Percentiles rank a stretch among this genome's conserved stretches.
phyloP scores from a whole-genome alignment of 176 grass and related monocot species.

The Oryza brachyantha region DNA sequence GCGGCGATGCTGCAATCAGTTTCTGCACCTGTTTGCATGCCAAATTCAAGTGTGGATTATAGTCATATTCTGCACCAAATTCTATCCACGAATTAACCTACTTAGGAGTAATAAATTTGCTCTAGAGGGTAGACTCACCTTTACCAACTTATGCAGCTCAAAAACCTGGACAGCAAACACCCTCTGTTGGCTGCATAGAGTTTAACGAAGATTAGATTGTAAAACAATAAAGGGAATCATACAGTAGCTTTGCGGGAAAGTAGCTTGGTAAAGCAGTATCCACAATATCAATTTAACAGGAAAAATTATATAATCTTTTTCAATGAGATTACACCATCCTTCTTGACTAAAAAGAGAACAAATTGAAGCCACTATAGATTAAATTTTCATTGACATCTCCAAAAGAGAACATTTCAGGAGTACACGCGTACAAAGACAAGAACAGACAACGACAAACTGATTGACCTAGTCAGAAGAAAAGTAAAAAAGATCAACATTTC shows the following conservation, averaged over 20 bases:
- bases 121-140: constrained; percentile 56
- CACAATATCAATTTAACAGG: background rate
- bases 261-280: background rate
- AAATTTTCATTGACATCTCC: background rate
- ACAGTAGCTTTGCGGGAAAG: too few relatives aligned
- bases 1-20: constrained; percentile 72
- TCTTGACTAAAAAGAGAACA: background rate
- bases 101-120: constrained; percentile 23
- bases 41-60: constrained; percentile 10
- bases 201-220: constrained; percentile 31
- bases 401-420: background rate
- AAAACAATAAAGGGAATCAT: constrained; percentile 1
- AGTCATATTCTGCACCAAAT: background rate
- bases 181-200: constrained; percentile 81
- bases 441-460: background rate
- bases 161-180: constrained; percentile 95
- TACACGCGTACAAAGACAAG: background rate
- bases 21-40: constrained; percentile 76
- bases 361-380: background rate
- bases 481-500: background rate
- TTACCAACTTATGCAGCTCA: constrained; percentile 92
- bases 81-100: background rate
- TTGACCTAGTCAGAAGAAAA: background rate
- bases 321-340: background rate
- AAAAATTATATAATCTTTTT: background rate